Evolutionary conservation across 768 basidiomycete species (phyloP), one percentile per base, ranked within the genome.

Genomic region (Daedaleopsis nitida): DNA sequence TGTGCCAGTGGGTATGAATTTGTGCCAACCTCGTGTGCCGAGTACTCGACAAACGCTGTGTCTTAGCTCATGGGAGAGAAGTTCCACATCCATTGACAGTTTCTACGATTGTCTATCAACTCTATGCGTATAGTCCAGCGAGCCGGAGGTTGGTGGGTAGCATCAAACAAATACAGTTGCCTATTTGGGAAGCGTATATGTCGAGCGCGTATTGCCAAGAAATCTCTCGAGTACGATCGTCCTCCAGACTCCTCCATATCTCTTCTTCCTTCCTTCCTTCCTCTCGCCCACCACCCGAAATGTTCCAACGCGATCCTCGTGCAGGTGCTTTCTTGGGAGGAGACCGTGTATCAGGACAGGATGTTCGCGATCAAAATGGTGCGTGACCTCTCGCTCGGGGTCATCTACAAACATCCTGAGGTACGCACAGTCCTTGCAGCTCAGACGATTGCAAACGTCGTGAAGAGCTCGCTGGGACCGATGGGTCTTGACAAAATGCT

Each of bases 301-400:
- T 94, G 85, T 94, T 92, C 73, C 91, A 92, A 86, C 87, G 92
- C 74, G 93, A 95, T 86, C 90, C 93, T 65, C 78, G 89, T 70
- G 92, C 91, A 66, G 95, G 94, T 52, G 91, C 92, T 19, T 97
- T 98, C 74, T 80, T 98, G 17, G 96, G 96, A 57, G 96, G 96
- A 27, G 92, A 96, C 77, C 83, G 96, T 69, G 88, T 95, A 17
- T 91, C 92, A 66, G 96, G 96, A 4, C 95, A 96, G 73, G 96
- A 97, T 73, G 92, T 98, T 59, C 85, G 96, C 64, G 94, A 97
- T 78, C 94, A 96, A 77, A 96, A 97, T 89, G 94, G 95, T 94
- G 63, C 64, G 80, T 63, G 14, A 14, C n/a, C 71, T 62, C 39
- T 38, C 49, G 42, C 47, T 21, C 12, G 16, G 14, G 34, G 63